Evolutionary conservation across 305 asterid species (phyloP), one percentile per base, ranked within the genome.

Genomic region (Fraxinus nigra): DNA sequence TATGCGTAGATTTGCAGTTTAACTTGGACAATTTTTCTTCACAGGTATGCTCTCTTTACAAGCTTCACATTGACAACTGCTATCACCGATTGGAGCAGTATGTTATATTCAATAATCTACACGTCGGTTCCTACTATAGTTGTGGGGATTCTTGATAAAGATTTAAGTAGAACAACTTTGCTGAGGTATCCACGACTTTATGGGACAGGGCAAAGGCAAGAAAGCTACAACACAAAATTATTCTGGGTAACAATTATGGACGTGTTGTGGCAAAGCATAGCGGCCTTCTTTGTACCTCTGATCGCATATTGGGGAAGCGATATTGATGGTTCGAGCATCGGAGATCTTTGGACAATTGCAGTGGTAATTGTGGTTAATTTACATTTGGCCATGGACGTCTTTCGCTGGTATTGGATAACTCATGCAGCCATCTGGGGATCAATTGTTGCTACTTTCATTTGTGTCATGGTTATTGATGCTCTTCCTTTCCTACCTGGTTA

Each of bases 391-490:
- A 91, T 96, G 98, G 99, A 96, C 28, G 89, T 94, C 24, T 72
- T 91, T 78, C 88, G 97, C 65, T 96, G 99, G 99, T 89, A 89
- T 84, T 88, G 97, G 97, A 87, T 93, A 37, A 89, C 95, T 80
- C 99, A 96, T 87, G 93, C 86, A 0, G 91, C 92, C 69, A 81
- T 94, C 14, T 96, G 99, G 99, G 99, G 99, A 79, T 93, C 99
- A 13, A 93, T 92, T 35, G 7, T 86, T 7, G 98, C 98, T 35
- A 94, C 99, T 72, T 92, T 91, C 89, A 77, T 93, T 73, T 94
- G 97, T 63, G 90, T 96, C 84, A 91, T 92, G 85, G 76, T 91
- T 48, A 92, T 96, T 16, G 99, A 96, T 67, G 80, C 85, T 51
- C 48, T 96, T 65, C 91, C 97, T 0, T 38, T 79, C 76, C 86